Conservation (phyloP, 495 filamentous ascomycete species). For the Trichodelitschia bisporula region DNA sequence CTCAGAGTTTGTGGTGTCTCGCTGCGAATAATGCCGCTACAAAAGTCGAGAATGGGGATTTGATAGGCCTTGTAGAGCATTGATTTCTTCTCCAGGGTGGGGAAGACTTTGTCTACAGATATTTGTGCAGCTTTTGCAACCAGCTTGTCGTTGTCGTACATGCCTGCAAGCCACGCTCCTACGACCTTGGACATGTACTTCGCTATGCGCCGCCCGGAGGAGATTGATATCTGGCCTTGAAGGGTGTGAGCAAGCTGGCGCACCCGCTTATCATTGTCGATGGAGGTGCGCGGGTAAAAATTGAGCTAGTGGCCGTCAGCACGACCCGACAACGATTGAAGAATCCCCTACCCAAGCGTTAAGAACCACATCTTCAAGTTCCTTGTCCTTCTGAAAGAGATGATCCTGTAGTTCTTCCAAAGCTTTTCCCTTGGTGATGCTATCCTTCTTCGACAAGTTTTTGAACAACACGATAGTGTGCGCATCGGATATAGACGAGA, state of each 20-base stretch:
- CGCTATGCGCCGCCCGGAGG: slow-evolving; percentile 56
- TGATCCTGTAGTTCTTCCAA: slow-evolving; percentile 59
- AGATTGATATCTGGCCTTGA: slow-evolving; percentile 44
- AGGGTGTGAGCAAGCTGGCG: slow-evolving; percentile 59
- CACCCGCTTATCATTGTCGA: slow-evolving; percentile 68
- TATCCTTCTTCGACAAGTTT: slow-evolving; percentile 78
- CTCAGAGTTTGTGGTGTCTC: slow-evolving; percentile 65
- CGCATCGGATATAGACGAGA: slow-evolving; percentile 49
- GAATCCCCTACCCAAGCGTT: slow-evolving; percentile 58
- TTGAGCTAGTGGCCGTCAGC: slow-evolving; percentile 31
- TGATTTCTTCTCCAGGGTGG: slow-evolving; percentile 48
- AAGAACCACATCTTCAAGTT: slow-evolving; percentile 49
- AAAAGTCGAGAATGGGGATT: slow-evolving; percentile 50
- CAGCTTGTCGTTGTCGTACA: slow-evolving; percentile 59
- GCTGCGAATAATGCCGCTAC: slow-evolving; percentile 42
- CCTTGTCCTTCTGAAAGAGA: slow-evolving; percentile 26
- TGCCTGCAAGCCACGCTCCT: slow-evolving; percentile 69
- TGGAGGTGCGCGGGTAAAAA: slow-evolving; percentile 66
- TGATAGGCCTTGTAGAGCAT: slow-evolving; percentile 60
- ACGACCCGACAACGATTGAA: slow-evolving; percentile 11
- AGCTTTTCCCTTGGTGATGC: slow-evolving; percentile 77
- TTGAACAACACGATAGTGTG: slow-evolving; percentile 75
- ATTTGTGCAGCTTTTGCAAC: slow-evolving; percentile 50
- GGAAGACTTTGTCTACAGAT: slow-evolving; percentile 45
- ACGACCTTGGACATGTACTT: slow-evolving; percentile 50